Evolutionary conservation across 2,329 filamentous ascomycete genomes (phyloP), one percentile per base, ranked within the genome.

Genomic region (Trichoderma koningii): DNA sequence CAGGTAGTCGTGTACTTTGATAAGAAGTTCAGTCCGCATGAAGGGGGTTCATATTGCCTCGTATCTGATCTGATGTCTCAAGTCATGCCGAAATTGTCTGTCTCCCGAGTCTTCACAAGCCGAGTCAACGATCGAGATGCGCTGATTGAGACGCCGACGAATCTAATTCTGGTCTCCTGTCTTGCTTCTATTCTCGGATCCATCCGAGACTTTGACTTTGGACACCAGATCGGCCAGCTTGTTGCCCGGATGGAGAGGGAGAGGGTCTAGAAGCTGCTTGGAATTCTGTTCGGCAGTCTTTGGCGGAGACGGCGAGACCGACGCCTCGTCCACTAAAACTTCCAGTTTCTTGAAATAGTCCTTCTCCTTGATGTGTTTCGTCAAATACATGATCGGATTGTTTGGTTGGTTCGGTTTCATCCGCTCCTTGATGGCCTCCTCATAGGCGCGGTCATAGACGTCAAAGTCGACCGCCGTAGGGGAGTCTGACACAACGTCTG

Each of bases 381-480:
- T 85, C 66, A 83, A 73, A 69, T 83, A 86, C 56, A 85, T 76
- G 15, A 78, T 76, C 15, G 80, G 78, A 59, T 76, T 74, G 52
- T 77, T 72, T 17, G 76, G 73, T 26, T 78, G 74, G 66, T 76
- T 80, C 30, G 79, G 72, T 70, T 76, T 79, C 71, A 97, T 94
- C 17, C 89, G 85, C 66, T 89, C 85, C 30, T 95, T 85, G 77
- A 97, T 92, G 67, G 90, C 86, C 21, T 74, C 73, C 72, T 91
- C 87, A 74, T 96, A 97, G 0, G 94, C 94, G 0, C 85, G 87
- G 75, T 96, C 92, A 75, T 97, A 97, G 65, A 98, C 89, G 73
- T 95, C 88, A 70, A 92, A 92, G 66, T 96, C 92, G 6, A 91
- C 90, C 1, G 89, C 89, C 0, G 89, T 89, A 3, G 94, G 94